Base-by-base conservation (phyloP, 2,329 filamentous ascomycete genomes). In the Nannizzia gypsea region DNA sequence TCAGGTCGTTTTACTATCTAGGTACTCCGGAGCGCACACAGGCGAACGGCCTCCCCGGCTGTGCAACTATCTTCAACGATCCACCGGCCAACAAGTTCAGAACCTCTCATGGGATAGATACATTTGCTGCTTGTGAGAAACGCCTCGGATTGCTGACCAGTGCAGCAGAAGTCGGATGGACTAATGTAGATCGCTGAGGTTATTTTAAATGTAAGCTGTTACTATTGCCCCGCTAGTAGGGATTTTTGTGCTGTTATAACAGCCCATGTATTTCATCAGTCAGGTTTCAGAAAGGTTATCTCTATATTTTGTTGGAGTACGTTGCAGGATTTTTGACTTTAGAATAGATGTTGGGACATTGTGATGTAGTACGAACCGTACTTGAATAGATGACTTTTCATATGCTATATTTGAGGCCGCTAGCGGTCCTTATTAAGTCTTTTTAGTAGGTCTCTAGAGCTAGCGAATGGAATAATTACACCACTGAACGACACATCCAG, bases 1-100 rank as follows among this genome's bases (percentile, higher is more conserved):
- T 63, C 48, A 60, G 54, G 11, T 64, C 64, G 2, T 60, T 62
- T 6, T 66, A 65, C 36, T 66, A 64, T 28, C 55, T 66, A 4
- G 64, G 62, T 1, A 61, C 58, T 0, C 64, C 64, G 1, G 48
- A 58, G 1, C 36, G 50, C 6, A 24, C 63, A 6, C 36, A 62
- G 5, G 48, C 55, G 3, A 40, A 44, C 6, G 24, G 60, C 17
- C 28, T 66, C 17, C 26, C 56, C 4, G 63, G 64, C 13, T 66
- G 64, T 24, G 64, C 63, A 1, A 61, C 64, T 1, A 26, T 63
- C 44, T 65, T 65, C 57, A 60, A 66, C 44, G 56, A 64, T 40
- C 50, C 60, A 6, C 62, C 63, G 0, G 36, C 54, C 3, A 59
- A 55, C 6, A 44, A 42, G 9, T 64, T 65, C 6, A 57, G 52